Evolutionary conservation across 116 monocot species (phyloP).

Genomic region (Dioscorea cayenensis): DNA sequence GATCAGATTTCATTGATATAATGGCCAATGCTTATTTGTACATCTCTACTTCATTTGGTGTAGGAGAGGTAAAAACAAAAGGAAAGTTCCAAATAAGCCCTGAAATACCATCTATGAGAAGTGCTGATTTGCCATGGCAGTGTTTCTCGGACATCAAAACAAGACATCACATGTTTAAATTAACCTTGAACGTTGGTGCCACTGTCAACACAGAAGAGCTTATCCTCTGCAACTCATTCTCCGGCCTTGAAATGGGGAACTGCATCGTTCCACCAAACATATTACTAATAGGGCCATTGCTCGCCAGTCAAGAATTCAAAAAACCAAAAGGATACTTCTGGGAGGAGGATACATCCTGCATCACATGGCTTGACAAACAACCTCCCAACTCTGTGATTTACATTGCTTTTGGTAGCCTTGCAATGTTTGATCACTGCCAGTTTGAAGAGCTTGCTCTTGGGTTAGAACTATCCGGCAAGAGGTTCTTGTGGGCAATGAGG

Average conservation of each 20-base stretch:
- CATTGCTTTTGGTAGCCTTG: slow-evolving; percentile 36
- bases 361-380: slow-evolving; percentile 31
- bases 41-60: background rate
- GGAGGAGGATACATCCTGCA: slow-evolving; percentile 22
- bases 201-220: slow-evolving; percentile 1
- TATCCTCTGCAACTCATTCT: slow-evolving; percentile 28
- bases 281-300: slow-evolving; percentile 22
- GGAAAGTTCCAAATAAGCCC: slow-evolving; percentile 19
- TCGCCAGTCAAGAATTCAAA: background rate
- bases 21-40: too few relatives aligned
- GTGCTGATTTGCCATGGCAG: slow-evolving; percentile 17
- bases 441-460: slow-evolving; percentile 29
- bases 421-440: slow-evolving; percentile 12
- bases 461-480: slow-evolving; percentile 10
- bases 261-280: slow-evolving; percentile 13
- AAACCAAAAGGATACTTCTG: slow-evolving; percentile 22
- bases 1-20: too few relatives aligned
- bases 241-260: slow-evolving; percentile 10
- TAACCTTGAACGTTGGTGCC: background rate
- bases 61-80: slow-evolving; percentile 10
- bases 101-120: slow-evolving; percentile 9
- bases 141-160: background rate
- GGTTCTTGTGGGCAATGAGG: slow-evolving; percentile 45
- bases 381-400: slow-evolving; percentile 27
- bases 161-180: background rate